Evolutionary conservation across 2,329 filamentous ascomycete species (phyloP).

Genomic region (Pseudogymnoascus sp.): DNA sequence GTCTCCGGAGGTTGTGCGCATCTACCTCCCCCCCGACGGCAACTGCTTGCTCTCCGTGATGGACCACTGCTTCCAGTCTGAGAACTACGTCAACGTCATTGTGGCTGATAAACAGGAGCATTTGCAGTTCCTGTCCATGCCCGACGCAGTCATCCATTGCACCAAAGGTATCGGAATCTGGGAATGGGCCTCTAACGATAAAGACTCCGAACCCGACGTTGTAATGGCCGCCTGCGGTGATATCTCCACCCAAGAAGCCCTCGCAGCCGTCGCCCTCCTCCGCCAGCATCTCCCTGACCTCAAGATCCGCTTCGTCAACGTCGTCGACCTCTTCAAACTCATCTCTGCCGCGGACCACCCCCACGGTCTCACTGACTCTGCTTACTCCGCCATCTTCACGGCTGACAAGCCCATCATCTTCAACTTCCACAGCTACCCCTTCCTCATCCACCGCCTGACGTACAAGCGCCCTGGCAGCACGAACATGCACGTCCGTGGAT

Average conservation of each 20-base stretch:
- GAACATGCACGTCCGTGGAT: constrained; percentile 68
- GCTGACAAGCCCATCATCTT: constrained; percentile 66
- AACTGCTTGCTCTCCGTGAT: constrained; percentile 71
- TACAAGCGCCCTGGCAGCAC: constrained; percentile 65
- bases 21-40: constrained; percentile 73
- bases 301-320: constrained; percentile 73
- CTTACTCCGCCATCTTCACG: constrained; percentile 67
- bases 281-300: constrained; percentile 64
- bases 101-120: constrained; percentile 76
- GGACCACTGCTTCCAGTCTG: constrained; percentile 66
- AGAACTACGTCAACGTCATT: constrained; percentile 75
- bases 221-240: constrained; percentile 73
- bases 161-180: constrained; percentile 74
- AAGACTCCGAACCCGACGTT: constrained; percentile 60
- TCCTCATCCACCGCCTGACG: constrained; percentile 68
- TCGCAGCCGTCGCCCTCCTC: constrained; percentile 68
- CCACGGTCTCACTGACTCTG: constrained; percentile 59
- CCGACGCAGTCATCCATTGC: constrained; percentile 66
- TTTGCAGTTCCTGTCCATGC: constrained; percentile 67
- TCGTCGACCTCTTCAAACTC: constrained; percentile 74
- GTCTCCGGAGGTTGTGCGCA: constrained; percentile 70
- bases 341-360: constrained; percentile 64
- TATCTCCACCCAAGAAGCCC: constrained; percentile 64
- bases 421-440: constrained; percentile 80
- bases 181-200: constrained; percentile 68